Evolutionary conservation across 2,329 filamentous ascomycete species (phyloP).

Genomic region (Simplicillium aogashimaense): DNA sequence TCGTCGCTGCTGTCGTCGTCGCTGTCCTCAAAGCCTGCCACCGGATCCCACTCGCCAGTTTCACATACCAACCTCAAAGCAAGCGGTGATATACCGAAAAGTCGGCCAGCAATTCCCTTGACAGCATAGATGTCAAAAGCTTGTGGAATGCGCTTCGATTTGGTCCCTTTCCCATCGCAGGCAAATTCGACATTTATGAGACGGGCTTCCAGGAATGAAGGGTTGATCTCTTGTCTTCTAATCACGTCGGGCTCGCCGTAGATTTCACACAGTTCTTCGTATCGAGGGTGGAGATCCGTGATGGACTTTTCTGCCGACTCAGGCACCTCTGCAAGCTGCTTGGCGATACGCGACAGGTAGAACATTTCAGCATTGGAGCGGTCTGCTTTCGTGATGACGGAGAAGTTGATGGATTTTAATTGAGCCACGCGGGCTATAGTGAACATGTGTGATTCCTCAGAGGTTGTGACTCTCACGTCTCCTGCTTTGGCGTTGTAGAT

Average conservation of each 20-base stretch:
- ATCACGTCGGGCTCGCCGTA: conserved; percentile 64
- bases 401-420: conserved; percentile 65
- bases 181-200: conserved; percentile 56
- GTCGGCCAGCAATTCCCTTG: conserved; percentile 63
- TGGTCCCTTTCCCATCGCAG: conserved; percentile 14
- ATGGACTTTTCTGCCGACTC: conserved; percentile 44
- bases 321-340: conserved; percentile 56
- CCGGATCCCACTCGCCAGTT: conserved; percentile 82
- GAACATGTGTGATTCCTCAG: conserved; percentile 84
- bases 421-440: conserved; percentile 64
- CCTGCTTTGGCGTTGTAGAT: conserved; percentile 52
- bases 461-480: conserved; percentile 35
- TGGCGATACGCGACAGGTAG: conserved; percentile 76
- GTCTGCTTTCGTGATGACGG: conserved; percentile 60
- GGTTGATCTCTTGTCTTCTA: conserved; percentile 51
- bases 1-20: conserved; percentile 45
- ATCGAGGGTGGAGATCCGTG: conserved; percentile 58
- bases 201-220: conserved; percentile 72
- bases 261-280: conserved; percentile 59
- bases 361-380: conserved; percentile 85
- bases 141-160: conserved; percentile 52
- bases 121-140: conserved; percentile 73
- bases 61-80: conserved; percentile 68
- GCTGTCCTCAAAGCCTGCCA: conserved; percentile 50
- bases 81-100: conserved; percentile 58